Evolutionary conservation across 2,329 filamentous ascomycete genomes (phyloP).

Genomic region (Cytospora leucostoma): DNA sequence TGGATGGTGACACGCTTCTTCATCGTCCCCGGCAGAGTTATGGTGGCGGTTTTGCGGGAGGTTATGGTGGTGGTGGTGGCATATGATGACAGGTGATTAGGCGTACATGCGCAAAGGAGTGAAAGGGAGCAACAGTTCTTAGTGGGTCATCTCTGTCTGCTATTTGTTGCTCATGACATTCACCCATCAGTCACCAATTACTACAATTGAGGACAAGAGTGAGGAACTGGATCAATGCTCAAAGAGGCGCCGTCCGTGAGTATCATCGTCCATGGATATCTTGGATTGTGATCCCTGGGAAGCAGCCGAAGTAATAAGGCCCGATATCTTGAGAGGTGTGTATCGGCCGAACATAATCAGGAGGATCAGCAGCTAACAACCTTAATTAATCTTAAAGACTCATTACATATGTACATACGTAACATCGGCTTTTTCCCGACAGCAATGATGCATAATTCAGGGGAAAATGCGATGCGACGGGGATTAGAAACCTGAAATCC

Average conservation of each 20-base stretch:
- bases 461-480: background rate
- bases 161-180: too few species aligned
- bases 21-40: background rate
- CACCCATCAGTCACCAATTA: too few species aligned
- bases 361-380: background rate
- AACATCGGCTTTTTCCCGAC: background rate
- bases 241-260: too few species aligned
- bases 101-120: background rate
- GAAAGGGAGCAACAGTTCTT: background rate
- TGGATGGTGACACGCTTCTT: conserved; percentile 28
- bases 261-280: too few species aligned
- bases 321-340: too few species aligned
- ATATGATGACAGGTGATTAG: background rate
- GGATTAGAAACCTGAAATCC: background rate
- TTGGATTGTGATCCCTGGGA: too few species aligned
- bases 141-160: too few species aligned
- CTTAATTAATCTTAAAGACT: background rate
- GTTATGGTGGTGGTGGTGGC: background rate
- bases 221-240: too few species aligned
- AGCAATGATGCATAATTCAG: background rate
- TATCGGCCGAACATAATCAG: too few species aligned
- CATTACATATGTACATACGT: background rate
- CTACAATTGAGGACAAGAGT: too few species aligned
- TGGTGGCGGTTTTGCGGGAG: background rate
- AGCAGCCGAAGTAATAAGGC: too few species aligned